phyloP scores from a whole-genome alignment of 345 rosid species.

The Rubroshorea leprosula region DNA sequence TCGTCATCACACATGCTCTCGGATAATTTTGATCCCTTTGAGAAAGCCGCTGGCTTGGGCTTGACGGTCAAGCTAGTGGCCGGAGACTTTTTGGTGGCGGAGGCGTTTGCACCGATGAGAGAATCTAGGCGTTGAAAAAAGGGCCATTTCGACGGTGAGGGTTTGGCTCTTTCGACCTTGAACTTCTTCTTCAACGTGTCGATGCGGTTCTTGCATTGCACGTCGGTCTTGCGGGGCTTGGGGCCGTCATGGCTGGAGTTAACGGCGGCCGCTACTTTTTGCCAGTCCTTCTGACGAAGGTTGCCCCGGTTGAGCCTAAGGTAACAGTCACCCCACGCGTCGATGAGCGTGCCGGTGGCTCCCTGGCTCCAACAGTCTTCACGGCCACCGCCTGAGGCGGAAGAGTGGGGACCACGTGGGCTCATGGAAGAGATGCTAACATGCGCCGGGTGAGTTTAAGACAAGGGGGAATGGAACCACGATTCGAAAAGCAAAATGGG shows the following conservation, averaged over 20 bases:
- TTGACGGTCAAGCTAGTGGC: constrained; percentile 13
- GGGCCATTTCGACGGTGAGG: constrained; percentile 1
- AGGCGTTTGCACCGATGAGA: constrained; percentile 39
- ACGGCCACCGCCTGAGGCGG: constrained; percentile 26
- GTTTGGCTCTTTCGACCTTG: constrained; percentile 10
- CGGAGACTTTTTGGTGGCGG: constrained; percentile 26
- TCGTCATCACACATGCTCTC: constrained; percentile 41
- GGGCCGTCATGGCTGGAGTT: constrained; percentile 40
- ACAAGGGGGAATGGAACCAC: constrained; percentile 17
- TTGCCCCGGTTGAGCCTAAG: constrained; percentile 67
- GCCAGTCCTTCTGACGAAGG: constrained; percentile 81
- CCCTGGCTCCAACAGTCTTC: constrained; percentile 96
- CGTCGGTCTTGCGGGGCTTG: constrained; percentile 48
- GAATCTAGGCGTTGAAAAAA: constrained; percentile 26
- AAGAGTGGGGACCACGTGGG: constrained; percentile 17
- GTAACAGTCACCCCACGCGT: constrained; percentile 85
- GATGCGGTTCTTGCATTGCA: constrained; percentile 71
- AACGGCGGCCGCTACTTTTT: constrained; percentile 69
- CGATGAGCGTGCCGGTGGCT: constrained; percentile 66
- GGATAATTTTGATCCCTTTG: constrained; percentile 19
- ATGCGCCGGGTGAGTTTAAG: constrained; percentile 27
- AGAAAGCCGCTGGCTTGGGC: constrained; percentile 11
- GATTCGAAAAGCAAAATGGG: constrained; percentile 10
- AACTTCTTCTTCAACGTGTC: constrained; percentile 34
- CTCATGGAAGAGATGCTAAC: constrained; percentile 25